Percentiles rank a stretch among this genome's conserved stretches.
Conservation (phyloP, 106 monocot species). For the Phalaenopsis equestris region DNA sequence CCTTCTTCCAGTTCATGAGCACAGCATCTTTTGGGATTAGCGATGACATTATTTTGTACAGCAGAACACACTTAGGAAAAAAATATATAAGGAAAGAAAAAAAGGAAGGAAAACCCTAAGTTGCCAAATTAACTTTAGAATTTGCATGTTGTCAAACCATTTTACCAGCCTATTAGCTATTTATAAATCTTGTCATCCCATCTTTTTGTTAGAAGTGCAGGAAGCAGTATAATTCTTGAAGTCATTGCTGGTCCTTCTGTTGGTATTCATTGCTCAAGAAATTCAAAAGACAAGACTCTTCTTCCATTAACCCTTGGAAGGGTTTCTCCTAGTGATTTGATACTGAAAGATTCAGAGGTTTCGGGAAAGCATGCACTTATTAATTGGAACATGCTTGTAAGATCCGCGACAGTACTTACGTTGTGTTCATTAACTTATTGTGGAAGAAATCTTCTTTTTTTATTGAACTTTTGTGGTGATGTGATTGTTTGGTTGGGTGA, state of each 20-base stretch:
- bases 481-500: background rate
- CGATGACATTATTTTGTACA: background rate
- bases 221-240: slow-evolving; percentile 60
- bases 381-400: slow-evolving; percentile 80
- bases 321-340: slow-evolving; percentile 65
- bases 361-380: slow-evolving; percentile 90
- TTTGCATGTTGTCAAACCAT: background rate
- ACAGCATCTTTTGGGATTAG: background rate
- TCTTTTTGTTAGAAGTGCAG: slow-evolving; percentile 72
- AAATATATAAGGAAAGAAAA: no score
- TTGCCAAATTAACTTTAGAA: background rate
- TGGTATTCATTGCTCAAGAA: slow-evolving; percentile 41
- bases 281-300: slow-evolving; percentile 30
- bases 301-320: slow-evolving; percentile 76
- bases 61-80: background rate
- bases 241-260: slow-evolving; percentile 79
- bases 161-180: background rate
- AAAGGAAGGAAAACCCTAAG: background rate
- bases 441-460: background rate
- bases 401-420: background rate
- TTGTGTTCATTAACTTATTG: background rate
- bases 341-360: slow-evolving; percentile 83
- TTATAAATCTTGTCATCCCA: slow-evolving; percentile 33
- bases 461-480: background rate
- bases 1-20: background rate